phyloP scores from a whole-genome alignment of 257 asterid species.

The Solanum etuberosum region DNA sequence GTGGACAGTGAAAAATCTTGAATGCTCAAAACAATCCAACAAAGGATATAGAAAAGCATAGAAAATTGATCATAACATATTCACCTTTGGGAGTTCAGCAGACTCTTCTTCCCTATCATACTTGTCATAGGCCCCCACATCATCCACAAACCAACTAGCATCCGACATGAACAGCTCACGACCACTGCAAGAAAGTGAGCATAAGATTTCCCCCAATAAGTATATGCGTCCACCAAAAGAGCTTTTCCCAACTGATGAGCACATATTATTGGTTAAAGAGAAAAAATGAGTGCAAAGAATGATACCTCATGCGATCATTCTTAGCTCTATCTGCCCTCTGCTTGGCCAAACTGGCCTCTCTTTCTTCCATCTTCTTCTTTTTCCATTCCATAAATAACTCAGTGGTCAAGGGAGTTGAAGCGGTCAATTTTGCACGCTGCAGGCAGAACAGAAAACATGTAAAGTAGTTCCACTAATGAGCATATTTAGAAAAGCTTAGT shows the following conservation, averaged over 20 bases:
- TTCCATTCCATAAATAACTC: constrained; percentile 86
- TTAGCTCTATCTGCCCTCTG: constrained; percentile 92
- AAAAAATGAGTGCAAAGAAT: neutral
- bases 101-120: constrained; percentile 55
- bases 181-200: constrained; percentile 41
- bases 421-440: constrained; percentile 69
- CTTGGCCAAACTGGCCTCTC: constrained; percentile 75
- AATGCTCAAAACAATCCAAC: neutral
- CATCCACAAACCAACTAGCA: constrained; percentile 76
- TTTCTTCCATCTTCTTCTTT: constrained; percentile 70
- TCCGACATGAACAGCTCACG: constrained; percentile 84
- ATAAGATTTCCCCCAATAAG: constrained; percentile 6
- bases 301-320: constrained; percentile 93
- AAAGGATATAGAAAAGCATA: neutral
- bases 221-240: neutral
- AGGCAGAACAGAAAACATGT: neutral
- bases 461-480: neutral
- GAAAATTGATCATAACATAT: neutral
- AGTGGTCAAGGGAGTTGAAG: constrained; percentile 81
- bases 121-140: constrained; percentile 67
- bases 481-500: neutral
- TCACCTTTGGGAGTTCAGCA: constrained; percentile 29
- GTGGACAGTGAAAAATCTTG: neutral
- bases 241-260: neutral
- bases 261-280: neutral